Evolutionary conservation across 2,329 filamentous ascomycete species (phyloP), one percentile per base, ranked within the genome.

Genomic region (Orbilia brochopaga): DNA sequence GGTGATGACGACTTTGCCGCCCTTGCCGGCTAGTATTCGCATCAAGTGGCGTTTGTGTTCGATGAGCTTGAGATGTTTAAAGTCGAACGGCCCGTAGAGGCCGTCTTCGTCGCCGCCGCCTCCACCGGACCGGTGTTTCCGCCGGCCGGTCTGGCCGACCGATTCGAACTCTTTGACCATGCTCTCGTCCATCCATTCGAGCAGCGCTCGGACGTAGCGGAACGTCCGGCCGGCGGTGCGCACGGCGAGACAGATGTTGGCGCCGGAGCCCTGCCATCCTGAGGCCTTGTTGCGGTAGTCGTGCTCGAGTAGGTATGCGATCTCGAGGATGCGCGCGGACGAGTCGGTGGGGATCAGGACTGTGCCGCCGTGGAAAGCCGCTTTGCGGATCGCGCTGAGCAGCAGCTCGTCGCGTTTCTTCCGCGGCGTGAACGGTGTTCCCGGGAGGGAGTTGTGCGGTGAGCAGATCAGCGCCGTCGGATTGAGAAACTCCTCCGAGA

Each of bases 141-240:
- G 83, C 27, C 79, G 75, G 30, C 79, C 77, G 1, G 80, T 82
- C 74, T 86, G 85, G 1, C 84, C 85, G 53, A 87, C 83, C 13
- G 88, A 87, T 78, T 96, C 92, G 73, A 96, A 95, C 76, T 97
- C 93, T 61, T 92, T 88, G 46, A 96, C 89, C 69, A 99, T 95
- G 66, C 88, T 89, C 77, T 97, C 92, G 78, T 97, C 92, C 92
- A 99, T 97, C 94, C 94, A 99, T 78, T 99, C 94, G 32, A 99
- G 83, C 90, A 99, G 96, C 79, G 93, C 97, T 75, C 92, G 86
- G 24, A 93, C 75, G 19, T 97, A 91, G 58, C 91, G 86, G 84
- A 97, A 90, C 0, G 92, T 96, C 73, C 91, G 92, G 66, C 90
- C 88, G 74, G 91, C 90, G 73, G 91, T 96, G 69, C 88, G 88